Evolutionary conservation across 2,329 filamentous ascomycete species (phyloP).

Genomic region (Penicillium olsonii): DNA sequence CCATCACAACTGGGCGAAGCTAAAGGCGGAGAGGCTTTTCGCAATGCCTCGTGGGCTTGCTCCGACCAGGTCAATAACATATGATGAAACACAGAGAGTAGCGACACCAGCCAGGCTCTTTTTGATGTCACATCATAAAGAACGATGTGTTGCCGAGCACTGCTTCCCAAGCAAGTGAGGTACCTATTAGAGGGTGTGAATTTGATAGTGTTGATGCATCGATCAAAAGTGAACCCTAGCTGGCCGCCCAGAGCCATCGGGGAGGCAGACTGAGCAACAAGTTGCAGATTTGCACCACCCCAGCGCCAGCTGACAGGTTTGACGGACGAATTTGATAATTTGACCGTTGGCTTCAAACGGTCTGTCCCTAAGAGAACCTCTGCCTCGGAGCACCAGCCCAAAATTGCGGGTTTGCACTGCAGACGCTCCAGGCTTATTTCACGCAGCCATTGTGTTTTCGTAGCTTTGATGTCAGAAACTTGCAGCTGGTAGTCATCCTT

Average conservation of each 20-base stretch:
- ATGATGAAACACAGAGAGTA: constrained; percentile 9
- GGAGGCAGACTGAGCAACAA: neutral
- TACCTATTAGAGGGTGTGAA: constrained; percentile 5
- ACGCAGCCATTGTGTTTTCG: too few relatives aligned
- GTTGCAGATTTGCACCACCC: constrained; percentile 9
- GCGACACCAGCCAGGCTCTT: constrained; percentile 10
- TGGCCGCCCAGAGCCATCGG: constrained; percentile 7
- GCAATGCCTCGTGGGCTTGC: neutral
- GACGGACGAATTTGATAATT: neutral
- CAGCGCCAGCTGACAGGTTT: constrained; percentile 9
- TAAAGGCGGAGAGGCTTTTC: neutral
- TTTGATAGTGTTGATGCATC: constrained; percentile 4
- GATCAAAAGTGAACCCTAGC: constrained; percentile 2
- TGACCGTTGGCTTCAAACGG: neutral
- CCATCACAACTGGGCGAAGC: neutral
- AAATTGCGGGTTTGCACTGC: neutral
- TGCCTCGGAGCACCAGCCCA: constrained; percentile 7
- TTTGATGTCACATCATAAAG: constrained; percentile 5
- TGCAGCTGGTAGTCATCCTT: constrained; percentile 7
- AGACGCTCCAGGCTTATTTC: too few relatives aligned
- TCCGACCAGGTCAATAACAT: constrained; percentile 7
- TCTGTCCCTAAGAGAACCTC: constrained; percentile 4
- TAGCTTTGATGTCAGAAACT: neutral
- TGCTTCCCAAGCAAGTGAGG: constrained; percentile 3
- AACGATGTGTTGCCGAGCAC: neutral